phyloP scores from a whole-genome alignment of 1,139 yeast species.

The Yamadazyma blattariae region DNA sequence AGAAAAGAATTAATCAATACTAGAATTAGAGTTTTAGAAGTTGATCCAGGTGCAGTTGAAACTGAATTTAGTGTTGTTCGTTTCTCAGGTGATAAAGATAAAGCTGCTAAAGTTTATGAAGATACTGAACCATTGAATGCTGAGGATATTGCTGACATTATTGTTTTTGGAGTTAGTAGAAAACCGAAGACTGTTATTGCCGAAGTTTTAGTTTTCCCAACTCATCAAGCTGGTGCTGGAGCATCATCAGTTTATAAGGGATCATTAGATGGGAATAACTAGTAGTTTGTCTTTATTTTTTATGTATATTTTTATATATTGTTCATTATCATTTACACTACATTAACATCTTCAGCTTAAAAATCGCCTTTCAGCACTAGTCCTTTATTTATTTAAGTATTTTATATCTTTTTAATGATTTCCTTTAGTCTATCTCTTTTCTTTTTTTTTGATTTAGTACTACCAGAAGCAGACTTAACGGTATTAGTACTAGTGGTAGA shows the following conservation, averaged over 20 bases:
- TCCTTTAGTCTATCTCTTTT: constrained; percentile 6
- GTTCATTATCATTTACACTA: neutral
- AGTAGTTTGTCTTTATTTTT: neutral
- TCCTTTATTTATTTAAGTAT: too few species aligned
- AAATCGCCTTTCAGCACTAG: too few species aligned
- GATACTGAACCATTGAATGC: constrained; percentile 47
- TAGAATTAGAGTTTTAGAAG: constrained; percentile 45
- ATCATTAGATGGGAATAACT: constrained; percentile 11
- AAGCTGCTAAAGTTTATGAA: constrained; percentile 44
- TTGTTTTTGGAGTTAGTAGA: constrained; percentile 49
- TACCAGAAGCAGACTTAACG: too few species aligned
- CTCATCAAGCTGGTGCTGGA: constrained; percentile 58
- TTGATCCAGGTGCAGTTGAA: constrained; percentile 52
- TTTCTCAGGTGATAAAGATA: constrained; percentile 39
- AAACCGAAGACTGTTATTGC: constrained; percentile 49
- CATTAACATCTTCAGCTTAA: neutral
- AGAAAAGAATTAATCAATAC: constrained; percentile 48
- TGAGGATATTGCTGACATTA: constrained; percentile 49
- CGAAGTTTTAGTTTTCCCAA: constrained; percentile 48
- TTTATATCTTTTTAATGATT: constrained; percentile 3
- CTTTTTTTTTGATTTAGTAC: constrained; percentile 3
- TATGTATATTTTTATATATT: neutral
- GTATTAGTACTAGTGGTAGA: neutral
- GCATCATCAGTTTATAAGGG: constrained; percentile 33
- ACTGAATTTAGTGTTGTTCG: constrained; percentile 50